Evolutionary conservation across 768 basidiomycete genomes (phyloP).

Genomic region (Amanita thiersii): DNA sequence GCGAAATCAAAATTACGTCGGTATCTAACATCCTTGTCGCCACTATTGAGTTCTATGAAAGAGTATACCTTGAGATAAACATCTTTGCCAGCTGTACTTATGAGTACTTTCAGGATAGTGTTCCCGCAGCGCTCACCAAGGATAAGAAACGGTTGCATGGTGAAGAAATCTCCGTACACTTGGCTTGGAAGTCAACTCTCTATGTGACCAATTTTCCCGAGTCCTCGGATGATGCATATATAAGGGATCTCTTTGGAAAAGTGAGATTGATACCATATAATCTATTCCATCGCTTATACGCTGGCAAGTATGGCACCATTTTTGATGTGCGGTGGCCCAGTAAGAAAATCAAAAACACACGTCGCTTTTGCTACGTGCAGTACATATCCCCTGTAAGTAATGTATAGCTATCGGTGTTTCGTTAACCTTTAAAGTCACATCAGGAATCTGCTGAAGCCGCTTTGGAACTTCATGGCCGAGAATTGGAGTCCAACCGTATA

Average conservation of each 20-base stretch:
- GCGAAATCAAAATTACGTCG: conserved; percentile 75
- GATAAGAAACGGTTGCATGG: conserved; percentile 84
- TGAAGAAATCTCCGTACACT: conserved; percentile 74
- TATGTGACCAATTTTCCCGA: conserved; percentile 97
- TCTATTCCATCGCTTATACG: conserved; percentile 4
- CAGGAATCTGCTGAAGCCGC: conserved; percentile 67
- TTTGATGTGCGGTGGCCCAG: conserved; percentile 98
- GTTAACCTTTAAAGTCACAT: background rate
- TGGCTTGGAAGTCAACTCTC: conserved; percentile 90
- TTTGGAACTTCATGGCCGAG: conserved; percentile 69
- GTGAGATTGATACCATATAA: conserved; percentile 29
- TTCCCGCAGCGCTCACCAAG: conserved; percentile 85
- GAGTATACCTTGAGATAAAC: conserved; percentile 26
- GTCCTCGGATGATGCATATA: conserved; percentile 63
- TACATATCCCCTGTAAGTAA: conserved; percentile 74
- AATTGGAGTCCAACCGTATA: conserved; percentile 59
- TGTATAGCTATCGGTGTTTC: background rate
- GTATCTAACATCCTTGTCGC: conserved; percentile 59
- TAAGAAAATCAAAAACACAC: conserved; percentile 87
- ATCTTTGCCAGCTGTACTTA: conserved; percentile 1
- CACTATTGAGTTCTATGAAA: conserved; percentile 78
- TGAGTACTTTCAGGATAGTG: conserved; percentile 46
- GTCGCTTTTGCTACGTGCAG: conserved; percentile 94
- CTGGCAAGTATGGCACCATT: conserved; percentile 71
- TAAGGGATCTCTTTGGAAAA: conserved; percentile 72